A percentile compares a stretch with the other conserved stretches of the same genome.
Conservation (phyloP, 495 filamentous ascomycete species). For the Copromyces sp. region DNA sequence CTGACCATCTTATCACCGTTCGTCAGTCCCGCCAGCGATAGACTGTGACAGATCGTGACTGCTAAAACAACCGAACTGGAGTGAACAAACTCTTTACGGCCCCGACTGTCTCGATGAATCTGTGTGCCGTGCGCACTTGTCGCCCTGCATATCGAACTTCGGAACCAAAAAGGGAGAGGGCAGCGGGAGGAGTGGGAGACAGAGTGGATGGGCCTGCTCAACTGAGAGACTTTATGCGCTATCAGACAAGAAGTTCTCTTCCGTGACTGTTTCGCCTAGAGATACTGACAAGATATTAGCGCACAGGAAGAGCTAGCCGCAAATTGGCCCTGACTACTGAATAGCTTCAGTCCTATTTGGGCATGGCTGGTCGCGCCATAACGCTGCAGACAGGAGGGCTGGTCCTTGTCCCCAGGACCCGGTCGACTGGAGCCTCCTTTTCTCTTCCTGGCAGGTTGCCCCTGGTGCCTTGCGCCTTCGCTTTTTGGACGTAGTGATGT, state of each 20-base stretch:
- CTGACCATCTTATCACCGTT: not conserved
- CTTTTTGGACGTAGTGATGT: not conserved
- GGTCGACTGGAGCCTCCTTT: not conserved
- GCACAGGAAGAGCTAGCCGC: not conserved
- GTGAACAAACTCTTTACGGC: not conserved
- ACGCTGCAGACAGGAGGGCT: not conserved
- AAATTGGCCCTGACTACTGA: not conserved
- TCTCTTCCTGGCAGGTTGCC: not conserved
- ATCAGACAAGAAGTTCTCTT: not conserved
- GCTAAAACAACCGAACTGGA: not conserved
- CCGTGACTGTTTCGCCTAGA: not conserved
- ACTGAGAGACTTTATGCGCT: not conserved
- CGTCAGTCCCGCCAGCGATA: not conserved
- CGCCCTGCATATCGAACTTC: not conserved
- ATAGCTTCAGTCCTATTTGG: not conserved
- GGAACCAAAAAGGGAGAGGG: not conserved
- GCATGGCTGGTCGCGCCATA: not conserved
- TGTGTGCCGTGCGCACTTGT: not conserved
- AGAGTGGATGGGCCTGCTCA: not conserved
- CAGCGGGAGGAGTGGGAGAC: not conserved
- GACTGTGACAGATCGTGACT: not conserved
- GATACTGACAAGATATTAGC: not conserved
- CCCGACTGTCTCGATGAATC: not conserved
- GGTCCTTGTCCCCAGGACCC: not conserved
- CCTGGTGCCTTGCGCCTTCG: not conserved